phyloP scores from a whole-genome alignment of 164 flowering plant genomes.

The Malania oleifera region DNA sequence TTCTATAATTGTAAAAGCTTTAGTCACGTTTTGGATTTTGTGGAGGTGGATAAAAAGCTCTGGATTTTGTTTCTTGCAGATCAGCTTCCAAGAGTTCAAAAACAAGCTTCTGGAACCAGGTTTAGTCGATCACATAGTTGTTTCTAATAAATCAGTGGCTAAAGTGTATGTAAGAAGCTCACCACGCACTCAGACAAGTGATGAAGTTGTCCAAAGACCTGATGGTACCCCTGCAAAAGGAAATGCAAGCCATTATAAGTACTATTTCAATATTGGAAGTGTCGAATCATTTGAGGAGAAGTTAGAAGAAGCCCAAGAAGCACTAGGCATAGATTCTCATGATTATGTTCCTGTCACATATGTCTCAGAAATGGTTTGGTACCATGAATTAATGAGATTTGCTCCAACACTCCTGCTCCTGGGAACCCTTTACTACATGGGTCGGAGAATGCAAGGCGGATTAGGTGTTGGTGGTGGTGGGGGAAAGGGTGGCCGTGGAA shows the following conservation, averaged over 20 bases:
- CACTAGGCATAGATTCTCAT: conserved; percentile 77
- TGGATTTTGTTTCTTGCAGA: conserved; percentile 42
- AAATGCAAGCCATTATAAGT: conserved; percentile 56
- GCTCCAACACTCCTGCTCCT: conserved; percentile 68
- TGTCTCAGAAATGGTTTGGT: conserved; percentile 71
- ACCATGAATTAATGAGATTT: conserved; percentile 73
- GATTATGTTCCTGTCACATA: conserved; percentile 86
- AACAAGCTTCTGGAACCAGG: conserved; percentile 90
- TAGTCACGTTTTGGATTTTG: background rate
- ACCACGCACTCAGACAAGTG: conserved; percentile 39
- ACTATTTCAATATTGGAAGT: conserved; percentile 85
- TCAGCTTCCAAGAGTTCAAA: conserved; percentile 88
- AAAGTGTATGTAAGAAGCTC: conserved; percentile 65
- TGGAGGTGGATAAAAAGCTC: too few species aligned
- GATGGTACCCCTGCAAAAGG: conserved; percentile 32
- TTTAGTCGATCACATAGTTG: conserved; percentile 76
- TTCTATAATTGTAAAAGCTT: too few species aligned
- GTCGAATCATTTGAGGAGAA: conserved; percentile 94
- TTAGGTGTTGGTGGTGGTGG: conserved; percentile 71
- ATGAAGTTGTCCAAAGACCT: conserved; percentile 43
- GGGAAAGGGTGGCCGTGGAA: conserved; percentile 80
- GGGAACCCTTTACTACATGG: conserved; percentile 68
- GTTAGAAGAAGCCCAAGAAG: conserved; percentile 91
- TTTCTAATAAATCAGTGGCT: conserved; percentile 83
- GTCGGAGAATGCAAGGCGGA: conserved; percentile 80